Evolutionary conservation across 139 green algal genomes (phyloP), one percentile per base, ranked within the genome.

Genomic region (Chlamydomonas schloesseri): DNA sequence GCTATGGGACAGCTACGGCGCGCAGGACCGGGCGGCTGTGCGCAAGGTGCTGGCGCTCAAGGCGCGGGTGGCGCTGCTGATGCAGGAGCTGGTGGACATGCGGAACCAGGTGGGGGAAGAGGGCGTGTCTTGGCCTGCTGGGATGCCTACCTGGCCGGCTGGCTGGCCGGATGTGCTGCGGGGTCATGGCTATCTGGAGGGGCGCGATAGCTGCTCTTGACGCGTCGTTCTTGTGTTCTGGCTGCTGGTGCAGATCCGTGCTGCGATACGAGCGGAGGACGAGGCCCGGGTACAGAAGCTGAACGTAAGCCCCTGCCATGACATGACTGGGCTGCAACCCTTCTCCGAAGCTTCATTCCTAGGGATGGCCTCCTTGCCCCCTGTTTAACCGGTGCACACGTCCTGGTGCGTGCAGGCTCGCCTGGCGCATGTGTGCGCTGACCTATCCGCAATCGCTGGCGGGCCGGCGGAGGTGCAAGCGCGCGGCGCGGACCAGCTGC

Each of bases 401-500:
- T 0, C 69, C 69, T 34, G 8, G 2, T 31, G 15, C 64, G 8
- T 3, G 13, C 65, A 85, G 79, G 15, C 10, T 0, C 79, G 67
- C 10, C 50, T 85, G n/a, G 50, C 17, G 47, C 5, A 18, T 9
- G 11, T 76, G n/a, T 85, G 79, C 67, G n/a, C 31, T 0, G 50
- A 60, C 1, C 68, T 87, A 69, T 53, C 69, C 5, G 50, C 50
- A 5, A 33, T 37, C 8, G 68, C 21, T n/a, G 67, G 50, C 33
- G 80, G 80, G 9, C 5, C 68, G 3, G 68, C 21, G 15, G 80
- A n/a, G 17, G 47, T 15, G 18, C 55, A 24, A 18, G 31, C 69
- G 10, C 34, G 55, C 47, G 87, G 77, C 15, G 73, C 91, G 42
- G 92, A 96, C 34, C 83, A 89, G 71, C 81, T 97, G 76, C 46